Conservation (phyloP, 768 basidiomycete genomes). For the Tephrocybe sp. region DNA sequence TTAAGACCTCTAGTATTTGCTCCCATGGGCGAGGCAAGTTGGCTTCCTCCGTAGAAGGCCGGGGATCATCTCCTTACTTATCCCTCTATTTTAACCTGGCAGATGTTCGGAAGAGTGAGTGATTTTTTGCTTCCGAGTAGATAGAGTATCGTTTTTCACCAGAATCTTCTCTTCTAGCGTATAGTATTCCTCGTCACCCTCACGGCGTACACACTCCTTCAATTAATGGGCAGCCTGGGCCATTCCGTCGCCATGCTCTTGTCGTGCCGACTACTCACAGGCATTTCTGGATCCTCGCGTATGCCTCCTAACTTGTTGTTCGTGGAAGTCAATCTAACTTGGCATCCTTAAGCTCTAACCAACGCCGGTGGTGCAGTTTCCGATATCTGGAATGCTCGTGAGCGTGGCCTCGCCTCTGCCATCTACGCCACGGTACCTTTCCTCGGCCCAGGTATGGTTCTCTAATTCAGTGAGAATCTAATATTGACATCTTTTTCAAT, state of each 20-base stretch:
- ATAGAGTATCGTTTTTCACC: not conserved
- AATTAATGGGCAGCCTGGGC: conserved; percentile 52
- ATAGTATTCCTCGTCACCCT: conserved; percentile 53
- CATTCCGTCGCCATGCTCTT: conserved; percentile 45
- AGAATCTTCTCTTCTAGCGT: conserved; percentile 30
- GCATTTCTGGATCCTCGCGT: conserved; percentile 59
- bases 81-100: not conserved
- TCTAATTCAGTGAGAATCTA: not conserved
- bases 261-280: conserved; percentile 52
- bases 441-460: conserved; percentile 47
- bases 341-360: conserved; percentile 41
- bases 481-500: not conserved
- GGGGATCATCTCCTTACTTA: conserved; percentile 8
- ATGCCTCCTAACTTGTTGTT: not conserved
- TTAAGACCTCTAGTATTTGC: conserved; percentile 53
- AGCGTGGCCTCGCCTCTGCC: conserved; percentile 57
- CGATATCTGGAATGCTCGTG: conserved; percentile 57
- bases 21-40: conserved; percentile 52
- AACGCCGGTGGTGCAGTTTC: conserved; percentile 57
- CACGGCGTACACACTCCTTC: conserved; percentile 48
- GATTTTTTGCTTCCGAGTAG: not conserved
- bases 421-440: conserved; percentile 59
- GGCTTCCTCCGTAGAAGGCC: conserved; percentile 3
- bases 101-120: conserved; percentile 55
- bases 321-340: conserved; percentile 7